Evolutionary conservation across 176 grass and related monocot genomes (phyloP), one percentile per base, ranked within the genome.

Genomic region (Cenchrus fungigraminus): DNA sequence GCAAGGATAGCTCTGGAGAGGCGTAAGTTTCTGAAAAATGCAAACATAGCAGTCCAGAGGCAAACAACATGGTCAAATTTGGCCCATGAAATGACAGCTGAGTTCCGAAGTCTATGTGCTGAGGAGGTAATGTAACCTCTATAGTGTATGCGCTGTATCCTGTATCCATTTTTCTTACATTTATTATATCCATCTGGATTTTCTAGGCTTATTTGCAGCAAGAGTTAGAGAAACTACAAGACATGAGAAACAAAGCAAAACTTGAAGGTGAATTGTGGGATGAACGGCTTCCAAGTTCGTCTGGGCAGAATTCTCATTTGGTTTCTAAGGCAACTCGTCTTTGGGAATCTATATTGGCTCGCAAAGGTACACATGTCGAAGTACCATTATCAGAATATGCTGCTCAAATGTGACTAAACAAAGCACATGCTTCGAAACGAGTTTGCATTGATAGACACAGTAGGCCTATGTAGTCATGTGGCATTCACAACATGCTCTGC

Each of bases 21-120:
- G 86, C 89, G 94, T 66, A 99, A 89, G 74, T 99, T 99, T 92
- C 67, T 99, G 47, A 88, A 99, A 84, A 99, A 99, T 90, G 94
- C 97, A 67, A 99, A 89, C 47, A 84, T 92, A 74, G 97, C 94
- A 82, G 94, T 97, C 85, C 92, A 92, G 78, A 94, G 94, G 74
- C 97, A 99, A 83, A 88, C 85, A 49, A 92, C 88, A 20, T 99
- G 97, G 97, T 97, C 92, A 75, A 96, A 94, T 88, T 91, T 99
- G 46, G 97, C 97, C 79, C 92, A 99, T 88, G 97, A 99, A 96
- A 99, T 99, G 94, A 99, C 97, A 58, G 85, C 94, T 53, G 97
- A 99, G 87, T 99, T 99, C 80, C 94, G 97, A 80, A 93, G 97
- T 87, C 94, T 99, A 73, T 97, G 94, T 89, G 97, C 97, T 57